Percentiles rank a stretch among this genome's conserved stretches.
These are phyloP conservation scores for Plasmodium knowlesi DNA, from an alignment of 169 alveolate species.

Conservation along the genomic window DNA sequence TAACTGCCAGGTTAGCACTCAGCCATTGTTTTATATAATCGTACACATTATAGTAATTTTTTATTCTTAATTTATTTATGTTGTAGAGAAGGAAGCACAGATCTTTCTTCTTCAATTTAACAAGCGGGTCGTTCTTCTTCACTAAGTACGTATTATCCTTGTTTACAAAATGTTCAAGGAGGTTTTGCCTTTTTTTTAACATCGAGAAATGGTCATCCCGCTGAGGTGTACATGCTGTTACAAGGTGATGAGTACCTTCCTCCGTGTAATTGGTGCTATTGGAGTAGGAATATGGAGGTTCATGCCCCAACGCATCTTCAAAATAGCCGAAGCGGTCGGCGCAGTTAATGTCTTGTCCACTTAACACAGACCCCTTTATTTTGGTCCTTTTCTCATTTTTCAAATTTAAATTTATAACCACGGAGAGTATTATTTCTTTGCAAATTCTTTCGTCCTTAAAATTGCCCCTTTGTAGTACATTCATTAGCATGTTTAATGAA, in stretches of 20 bases:
- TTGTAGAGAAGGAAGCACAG: conserved; percentile 46
- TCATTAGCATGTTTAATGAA: conserved; percentile 56
- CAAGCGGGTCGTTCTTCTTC: neutral
- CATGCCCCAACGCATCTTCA: neutral
- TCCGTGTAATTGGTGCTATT: neutral
- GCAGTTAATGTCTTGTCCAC: neutral
- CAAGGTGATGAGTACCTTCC: neutral
- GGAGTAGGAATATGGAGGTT: neutral
- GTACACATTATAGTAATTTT: conserved; percentile 58
- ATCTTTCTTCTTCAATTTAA: conserved; percentile 37
- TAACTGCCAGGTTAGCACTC: neutral
- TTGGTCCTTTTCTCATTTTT: conserved; percentile 17
- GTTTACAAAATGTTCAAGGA: conserved; percentile 28
- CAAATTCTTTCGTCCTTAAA: conserved; percentile 20
- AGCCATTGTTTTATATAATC: conserved; percentile 33
- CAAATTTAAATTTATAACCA: conserved; percentile 41
- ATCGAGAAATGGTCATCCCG: neutral
- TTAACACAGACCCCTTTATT: conserved; percentile 33
- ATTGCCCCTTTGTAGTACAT: conserved; percentile 13
- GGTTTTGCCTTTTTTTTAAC: conserved; percentile 3
- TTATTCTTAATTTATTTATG: conserved; percentile 28
- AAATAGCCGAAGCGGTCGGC: neutral
- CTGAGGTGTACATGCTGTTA: neutral
- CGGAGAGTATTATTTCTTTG: conserved; percentile 22
- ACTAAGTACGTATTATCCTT: conserved; percentile 23